phyloP scores from a whole-genome alignment of 2,329 filamentous ascomycete species.

The Claviceps purpurea region DNA sequence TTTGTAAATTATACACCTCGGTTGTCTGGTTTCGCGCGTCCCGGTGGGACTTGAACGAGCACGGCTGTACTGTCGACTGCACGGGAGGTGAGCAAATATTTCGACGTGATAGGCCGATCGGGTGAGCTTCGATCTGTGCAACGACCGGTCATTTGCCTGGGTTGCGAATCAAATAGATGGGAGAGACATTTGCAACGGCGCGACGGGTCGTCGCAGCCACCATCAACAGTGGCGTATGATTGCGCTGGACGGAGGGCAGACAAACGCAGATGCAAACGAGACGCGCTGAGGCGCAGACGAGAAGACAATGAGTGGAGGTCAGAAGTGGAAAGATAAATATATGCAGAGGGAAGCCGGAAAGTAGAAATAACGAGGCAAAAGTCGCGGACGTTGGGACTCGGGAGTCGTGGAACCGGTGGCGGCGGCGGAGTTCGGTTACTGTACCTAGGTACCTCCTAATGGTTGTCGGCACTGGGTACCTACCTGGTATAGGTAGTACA shows the following conservation, averaged over 20 bases:
- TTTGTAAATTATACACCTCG: neutral
- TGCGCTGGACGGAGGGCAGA: neutral
- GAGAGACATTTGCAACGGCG: constrained; percentile 3
- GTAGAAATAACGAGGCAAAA: neutral
- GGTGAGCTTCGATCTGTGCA: neutral
- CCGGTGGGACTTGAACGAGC: neutral
- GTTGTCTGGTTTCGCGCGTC: neutral
- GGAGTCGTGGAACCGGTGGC: neutral
- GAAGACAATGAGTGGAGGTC: neutral
- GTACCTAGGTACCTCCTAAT: neutral
- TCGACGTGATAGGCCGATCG: neutral
- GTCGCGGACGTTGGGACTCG: neutral
- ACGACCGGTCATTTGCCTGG: constrained; percentile 2
- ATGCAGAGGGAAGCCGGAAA: no score
- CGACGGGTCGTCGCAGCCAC: neutral
- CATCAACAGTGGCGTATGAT: neutral
- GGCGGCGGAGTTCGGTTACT: neutral
- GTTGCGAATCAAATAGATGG: neutral
- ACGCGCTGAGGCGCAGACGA: neutral
- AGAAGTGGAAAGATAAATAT: no score
- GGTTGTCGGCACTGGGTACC: neutral
- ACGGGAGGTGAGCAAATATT: neutral
- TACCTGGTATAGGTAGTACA: no score
- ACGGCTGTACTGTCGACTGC: neutral
- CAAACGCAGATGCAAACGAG: neutral